Evolutionary conservation across 257 asterid species (phyloP), one percentile per base, ranked within the genome.

Genomic region (Apocynum venetum): DNA sequence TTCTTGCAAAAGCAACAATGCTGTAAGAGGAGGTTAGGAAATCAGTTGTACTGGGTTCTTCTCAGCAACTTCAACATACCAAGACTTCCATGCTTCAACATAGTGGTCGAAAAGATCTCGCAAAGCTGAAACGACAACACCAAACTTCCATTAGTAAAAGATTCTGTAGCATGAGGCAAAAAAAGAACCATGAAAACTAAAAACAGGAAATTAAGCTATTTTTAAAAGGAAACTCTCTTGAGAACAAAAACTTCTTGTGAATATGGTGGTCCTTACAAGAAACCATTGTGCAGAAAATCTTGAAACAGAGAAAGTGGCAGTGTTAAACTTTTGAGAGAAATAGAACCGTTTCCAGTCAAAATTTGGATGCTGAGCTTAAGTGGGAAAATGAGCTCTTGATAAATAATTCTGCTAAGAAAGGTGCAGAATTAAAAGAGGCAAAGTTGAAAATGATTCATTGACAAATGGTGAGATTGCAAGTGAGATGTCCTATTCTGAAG

Each of bases 11-110:
- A 4, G 60, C 73, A 20, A 53, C 51, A 38, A 77, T 72, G 14
- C 44, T 36, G 31, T 46, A 10, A 61, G 65, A 66, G 70, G 52
- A 71, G 38, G 49, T 87, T 75, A 88, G 74, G 93, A 88, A 78
- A 72, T 78, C 71, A 84, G 82, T 61, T 88, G 87, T 73, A 87
- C 76, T 38, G 94, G 90, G 79, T 84, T 89, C 94, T 89, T 92
- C 77, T 88, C 96, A 55, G 94, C 93, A 74, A 90, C 92, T 85
- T 95, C 98, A 84, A 89, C 86, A 85, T 85, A 90, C 99, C 99
- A 95, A 47, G 98, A 90, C 71, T 88, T 88, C 97, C 98, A 95
- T 15, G 99, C 99, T 82, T 93, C 98, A 52, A 85, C 92, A 49
- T 88, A 95, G 81, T 93, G 99, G n/a, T 89, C 85, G 75, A 95